Conservation (phyloP, 805 yeast species). For the Hemisphaericaspora nanyangensis region DNA sequence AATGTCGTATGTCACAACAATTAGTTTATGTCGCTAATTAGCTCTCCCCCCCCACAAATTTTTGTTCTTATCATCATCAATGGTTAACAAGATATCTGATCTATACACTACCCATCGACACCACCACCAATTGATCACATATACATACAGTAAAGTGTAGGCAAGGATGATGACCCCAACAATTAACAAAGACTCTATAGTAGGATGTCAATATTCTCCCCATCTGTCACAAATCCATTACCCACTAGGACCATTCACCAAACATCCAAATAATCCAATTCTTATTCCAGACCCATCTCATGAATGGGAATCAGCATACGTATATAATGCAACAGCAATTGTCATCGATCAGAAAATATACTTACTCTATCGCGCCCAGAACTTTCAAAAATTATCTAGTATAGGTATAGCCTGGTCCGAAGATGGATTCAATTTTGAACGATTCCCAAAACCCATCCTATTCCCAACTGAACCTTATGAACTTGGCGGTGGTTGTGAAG, state of each 20-base stretch:
- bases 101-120: too few relatives aligned
- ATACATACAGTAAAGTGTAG: too few relatives aligned
- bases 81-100: too few relatives aligned
- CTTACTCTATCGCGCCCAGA: conserved; percentile 38
- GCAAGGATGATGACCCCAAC: conserved; percentile 25
- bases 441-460: conserved; percentile 29
- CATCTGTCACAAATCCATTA: conserved; percentile 34
- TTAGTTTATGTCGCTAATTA: too few relatives aligned
- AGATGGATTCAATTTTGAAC: conserved; percentile 33
- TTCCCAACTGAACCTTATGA: conserved; percentile 38
- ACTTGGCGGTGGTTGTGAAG: conserved; percentile 39
- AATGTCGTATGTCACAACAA: too few relatives aligned
- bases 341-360: conserved; percentile 35
- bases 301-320: conserved; percentile 36
- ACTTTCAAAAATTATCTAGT: conserved; percentile 25
- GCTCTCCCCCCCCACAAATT: too few relatives aligned
- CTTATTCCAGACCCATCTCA: conserved; percentile 32
- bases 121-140: too few relatives aligned
- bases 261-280: conserved; percentile 35
- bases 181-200: conserved; percentile 20
- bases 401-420: conserved; percentile 41
- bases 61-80: too few relatives aligned
- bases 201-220: conserved; percentile 30
- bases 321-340: conserved; percentile 42
- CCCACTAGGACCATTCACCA: conserved; percentile 40